Conservation (phyloP, 495 filamentous ascomycete genomes). For the Bacidia gigantensis region DNA sequence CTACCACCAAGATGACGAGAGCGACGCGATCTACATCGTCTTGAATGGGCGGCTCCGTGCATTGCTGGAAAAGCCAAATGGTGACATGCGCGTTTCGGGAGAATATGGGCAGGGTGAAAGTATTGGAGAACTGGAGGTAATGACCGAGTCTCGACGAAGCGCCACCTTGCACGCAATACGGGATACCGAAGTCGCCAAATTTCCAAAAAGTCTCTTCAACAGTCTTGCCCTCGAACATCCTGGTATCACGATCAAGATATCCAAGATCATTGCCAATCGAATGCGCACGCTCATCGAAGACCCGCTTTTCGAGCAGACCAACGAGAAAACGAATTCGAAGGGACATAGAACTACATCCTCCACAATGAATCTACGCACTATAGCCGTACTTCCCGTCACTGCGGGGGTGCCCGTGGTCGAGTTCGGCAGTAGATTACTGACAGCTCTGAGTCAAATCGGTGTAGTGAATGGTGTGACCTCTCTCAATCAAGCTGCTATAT, state of each 20-base stretch:
- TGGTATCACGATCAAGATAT: conserved; percentile 96
- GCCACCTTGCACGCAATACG: conserved; percentile 91
- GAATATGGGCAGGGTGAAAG: conserved; percentile 97
- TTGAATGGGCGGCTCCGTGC: conserved; percentile 79
- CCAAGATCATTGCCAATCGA: conserved; percentile 90
- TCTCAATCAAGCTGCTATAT: conserved; percentile 80
- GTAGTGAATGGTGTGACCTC: conserved; percentile 80
- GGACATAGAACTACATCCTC: conserved; percentile 63
- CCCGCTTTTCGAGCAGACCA: conserved; percentile 50
- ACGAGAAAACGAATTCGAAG: conserved; percentile 32
- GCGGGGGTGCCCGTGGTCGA: conserved; percentile 88
- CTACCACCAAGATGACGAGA: conserved; percentile 87
- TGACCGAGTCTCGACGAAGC: conserved; percentile 82
- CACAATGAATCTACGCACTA: conserved; percentile 81
- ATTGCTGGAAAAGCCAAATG: conserved; percentile 62
- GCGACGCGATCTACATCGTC: conserved; percentile 96
- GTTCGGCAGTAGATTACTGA: conserved; percentile 80
- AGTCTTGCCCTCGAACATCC: conserved; percentile 93
- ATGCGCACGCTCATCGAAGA: conserved; percentile 84
- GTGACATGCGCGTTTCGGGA: conserved; percentile 74
- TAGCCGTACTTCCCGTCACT: conserved; percentile 82
- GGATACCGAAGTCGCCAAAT: conserved; percentile 90
- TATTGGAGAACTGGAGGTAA: conserved; percentile 90
- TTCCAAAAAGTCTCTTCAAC: conserved; percentile 92
- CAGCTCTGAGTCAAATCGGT: conserved; percentile 77